A percentile compares a stretch with the other conserved stretches of the same genome.
Evolutionary conservation across 108 stramenopile genomes (phyloP).

Genomic region (Schizochytrium sp.): DNA sequence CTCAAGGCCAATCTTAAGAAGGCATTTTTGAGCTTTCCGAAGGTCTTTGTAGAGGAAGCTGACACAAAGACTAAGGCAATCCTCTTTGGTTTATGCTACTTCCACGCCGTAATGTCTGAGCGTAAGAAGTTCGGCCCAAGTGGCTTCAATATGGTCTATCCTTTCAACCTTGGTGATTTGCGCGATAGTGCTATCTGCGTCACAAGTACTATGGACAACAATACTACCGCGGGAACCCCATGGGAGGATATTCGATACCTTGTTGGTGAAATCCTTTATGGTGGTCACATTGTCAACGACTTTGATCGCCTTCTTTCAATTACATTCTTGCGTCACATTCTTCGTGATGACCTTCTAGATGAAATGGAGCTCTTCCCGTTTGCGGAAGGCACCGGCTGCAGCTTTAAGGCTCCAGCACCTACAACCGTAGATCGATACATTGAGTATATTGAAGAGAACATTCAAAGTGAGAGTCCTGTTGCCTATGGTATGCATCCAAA

Average conservation of each 20-base stretch:
- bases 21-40: slow-evolving; percentile 86
- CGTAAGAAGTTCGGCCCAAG: slow-evolving; percentile 91
- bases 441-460: slow-evolving; percentile 84
- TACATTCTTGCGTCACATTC: slow-evolving; percentile 88
- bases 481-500: slow-evolving; percentile 93
- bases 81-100: slow-evolving; percentile 90
- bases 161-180: slow-evolving; percentile 89
- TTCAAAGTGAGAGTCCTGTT: slow-evolving; percentile 86
- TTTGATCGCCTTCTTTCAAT: slow-evolving; percentile 89
- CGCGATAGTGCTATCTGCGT: slow-evolving; percentile 86
- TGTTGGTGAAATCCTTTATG: slow-evolving; percentile 94
- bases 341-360: slow-evolving; percentile 91
- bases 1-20: slow-evolving; percentile 91
- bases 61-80: slow-evolving; percentile 89
- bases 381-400: slow-evolving; percentile 86
- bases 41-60: slow-evolving; percentile 86
- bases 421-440: slow-evolving; percentile 90
- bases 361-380: slow-evolving; percentile 91
- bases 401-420: slow-evolving; percentile 85
- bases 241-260: slow-evolving; percentile 92
- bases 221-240: slow-evolving; percentile 80
- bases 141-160: slow-evolving; percentile 95
- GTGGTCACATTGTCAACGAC: slow-evolving; percentile 94
- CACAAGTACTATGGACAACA: slow-evolving; percentile 89
- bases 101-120: slow-evolving; percentile 92